phyloP scores from a whole-genome alignment of 257 asterid genomes.

The Pogostemon cablin region DNA sequence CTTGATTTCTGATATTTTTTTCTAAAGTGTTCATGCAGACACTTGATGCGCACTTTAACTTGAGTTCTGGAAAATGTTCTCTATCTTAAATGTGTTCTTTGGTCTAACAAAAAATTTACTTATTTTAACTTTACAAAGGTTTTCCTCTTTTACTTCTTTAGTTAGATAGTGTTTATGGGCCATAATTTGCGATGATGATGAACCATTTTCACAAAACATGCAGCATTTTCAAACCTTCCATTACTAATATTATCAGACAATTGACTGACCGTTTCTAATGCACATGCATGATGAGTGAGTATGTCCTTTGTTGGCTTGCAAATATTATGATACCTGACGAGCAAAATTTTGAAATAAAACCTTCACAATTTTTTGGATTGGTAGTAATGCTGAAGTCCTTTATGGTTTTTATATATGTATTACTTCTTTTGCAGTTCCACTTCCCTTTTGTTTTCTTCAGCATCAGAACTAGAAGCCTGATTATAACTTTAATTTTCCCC shows the following conservation, averaged over 20 bases:
- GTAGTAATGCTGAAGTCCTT: too few species aligned
- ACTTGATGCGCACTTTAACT: background rate
- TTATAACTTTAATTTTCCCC: constrained; percentile 3
- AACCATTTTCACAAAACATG: constrained; percentile 1
- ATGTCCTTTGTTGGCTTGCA: constrained; percentile 19
- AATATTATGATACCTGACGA: constrained; percentile 1
- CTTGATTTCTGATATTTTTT: background rate
- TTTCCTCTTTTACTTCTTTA: constrained; percentile 11
- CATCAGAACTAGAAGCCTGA: background rate
- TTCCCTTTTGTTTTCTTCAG: background rate
- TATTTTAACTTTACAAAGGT: background rate
- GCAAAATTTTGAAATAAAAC: constrained; percentile 11
- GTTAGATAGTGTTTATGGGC: background rate
- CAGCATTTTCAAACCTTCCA: background rate
- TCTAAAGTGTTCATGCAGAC: constrained; percentile 3
- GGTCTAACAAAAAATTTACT: background rate
- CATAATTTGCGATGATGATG: background rate
- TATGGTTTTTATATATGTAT: background rate
- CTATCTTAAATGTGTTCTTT: background rate
- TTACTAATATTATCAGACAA: background rate
- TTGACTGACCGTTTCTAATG: background rate
- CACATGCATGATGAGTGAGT: constrained; percentile 20
- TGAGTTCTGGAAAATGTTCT: background rate
- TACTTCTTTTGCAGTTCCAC: constrained; percentile 13
- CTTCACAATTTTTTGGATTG: background rate